Evolutionary conservation across 2,329 filamentous ascomycete species (phyloP), one percentile per base, ranked within the genome.

Genomic region (Gyromitra esculenta): DNA sequence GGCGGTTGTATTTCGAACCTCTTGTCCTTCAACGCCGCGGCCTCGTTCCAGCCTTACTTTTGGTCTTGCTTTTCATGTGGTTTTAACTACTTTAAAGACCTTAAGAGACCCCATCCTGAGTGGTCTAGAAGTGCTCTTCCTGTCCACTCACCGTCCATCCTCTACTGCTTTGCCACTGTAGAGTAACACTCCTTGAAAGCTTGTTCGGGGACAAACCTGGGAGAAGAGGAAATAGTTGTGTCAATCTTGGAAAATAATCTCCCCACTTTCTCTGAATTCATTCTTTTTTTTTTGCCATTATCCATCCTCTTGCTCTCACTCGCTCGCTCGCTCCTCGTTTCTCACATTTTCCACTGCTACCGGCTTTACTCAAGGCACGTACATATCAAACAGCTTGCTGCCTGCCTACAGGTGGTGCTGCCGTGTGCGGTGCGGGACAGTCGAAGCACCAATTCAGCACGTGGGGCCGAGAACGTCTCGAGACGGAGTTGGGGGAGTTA

Each of bases 381-480:
- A 75, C 72, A 75, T 75, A 64, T 52, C 39, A 45, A 69, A 63
- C 45, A 64, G 52, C 56, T 31, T 62, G 48, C 43, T 48, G 52
- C 56, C n/a, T 62, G 48, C 43, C 57, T 54, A 52, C 43, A 62
- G 43, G 66, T 48, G 18, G 60, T 48, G 60, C 8, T 63, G 63
- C 68, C 59, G 68, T 72, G 68, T 70, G 57, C 72, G 64, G 64
- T 70, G 57, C 71, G 63, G 62, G 60, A 68, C 43, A 68, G 52
- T 67, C 41, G 48, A 70, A 64, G 65, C 64, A 74, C 72, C 48
- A 69, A 75, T 75, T 18, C 72, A 75, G 72, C 72, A 75, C 72
- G 72, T 75, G 72, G 72, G 72, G 72, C 72, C 72, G 72, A 74
- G 71, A 74, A 63, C 71, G 48, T 74, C 71, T 68, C 15, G 54